Conservation (phyloP, 2,329 filamentous ascomycete species). For the Colletotrichum scovillei region DNA sequence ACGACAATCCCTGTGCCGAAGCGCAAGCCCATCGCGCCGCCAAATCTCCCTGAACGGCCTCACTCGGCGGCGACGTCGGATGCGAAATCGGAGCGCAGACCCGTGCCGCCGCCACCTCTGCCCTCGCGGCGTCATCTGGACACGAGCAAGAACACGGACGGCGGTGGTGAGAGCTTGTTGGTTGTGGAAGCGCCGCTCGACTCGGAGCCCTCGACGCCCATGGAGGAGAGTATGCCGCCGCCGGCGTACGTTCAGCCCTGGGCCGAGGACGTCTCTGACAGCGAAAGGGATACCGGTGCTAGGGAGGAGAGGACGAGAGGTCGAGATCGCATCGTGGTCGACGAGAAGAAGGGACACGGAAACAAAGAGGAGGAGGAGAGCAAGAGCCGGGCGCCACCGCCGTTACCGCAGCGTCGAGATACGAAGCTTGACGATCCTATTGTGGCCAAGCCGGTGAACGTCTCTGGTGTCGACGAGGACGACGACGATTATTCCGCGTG, state of each 20-base stretch:
- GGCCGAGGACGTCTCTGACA: constrained; percentile 18
- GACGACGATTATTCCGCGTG: constrained; percentile 51
- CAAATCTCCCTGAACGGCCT: constrained; percentile 32
- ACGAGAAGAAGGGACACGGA: neutral
- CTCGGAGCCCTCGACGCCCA: constrained; percentile 67
- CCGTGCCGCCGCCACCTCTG: constrained; percentile 57
- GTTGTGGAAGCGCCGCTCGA: constrained; percentile 74
- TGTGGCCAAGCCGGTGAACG: constrained; percentile 34
- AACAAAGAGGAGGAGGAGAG: constrained; percentile 16
- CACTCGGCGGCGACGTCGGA: constrained; percentile 25
- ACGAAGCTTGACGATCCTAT: constrained; percentile 24
- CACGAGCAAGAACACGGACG: constrained; percentile 45
- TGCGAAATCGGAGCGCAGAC: constrained; percentile 40
- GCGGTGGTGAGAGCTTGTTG: constrained; percentile 63
- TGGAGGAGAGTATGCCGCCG: constrained; percentile 44
- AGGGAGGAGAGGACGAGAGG: neutral
- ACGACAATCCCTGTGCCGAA: constrained; percentile 69
- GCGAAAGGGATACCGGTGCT: neutral
- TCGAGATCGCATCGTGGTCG: neutral
- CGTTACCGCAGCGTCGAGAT: constrained; percentile 23
- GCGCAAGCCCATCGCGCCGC: constrained; percentile 69
- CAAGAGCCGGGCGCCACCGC: constrained; percentile 16
- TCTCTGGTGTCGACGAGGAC: constrained; percentile 38
- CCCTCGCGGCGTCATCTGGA: constrained; percentile 57
- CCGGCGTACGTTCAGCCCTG: constrained; percentile 28